Conservation (phyloP, 306 rosid genomes). For the Vigna angularis region DNA sequence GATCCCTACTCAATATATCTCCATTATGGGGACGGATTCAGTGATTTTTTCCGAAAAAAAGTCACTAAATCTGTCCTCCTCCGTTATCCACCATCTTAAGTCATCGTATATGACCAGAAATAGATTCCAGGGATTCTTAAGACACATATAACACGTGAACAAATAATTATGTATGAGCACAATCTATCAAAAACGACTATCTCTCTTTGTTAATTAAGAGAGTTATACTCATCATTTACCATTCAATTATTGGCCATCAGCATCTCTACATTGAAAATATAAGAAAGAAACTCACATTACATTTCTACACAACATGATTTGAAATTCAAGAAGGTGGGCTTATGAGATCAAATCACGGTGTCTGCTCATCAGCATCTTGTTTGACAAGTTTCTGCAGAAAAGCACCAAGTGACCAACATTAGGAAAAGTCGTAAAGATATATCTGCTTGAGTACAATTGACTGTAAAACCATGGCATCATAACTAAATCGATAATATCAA, state of each 20-base stretch:
- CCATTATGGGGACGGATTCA: background rate
- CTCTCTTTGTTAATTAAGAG: slow-evolving; percentile 29
- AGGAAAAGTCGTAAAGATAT: slow-evolving; percentile 12
- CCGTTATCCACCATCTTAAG: slow-evolving; percentile 22
- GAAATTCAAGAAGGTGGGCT: slow-evolving; percentile 23
- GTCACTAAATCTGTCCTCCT: background rate
- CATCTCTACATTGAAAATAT: too few relatives aligned
- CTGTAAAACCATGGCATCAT: background rate
- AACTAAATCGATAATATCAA: slow-evolving; percentile 3
- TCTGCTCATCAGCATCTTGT: slow-evolving; percentile 54
- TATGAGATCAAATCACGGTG: slow-evolving; percentile 44
- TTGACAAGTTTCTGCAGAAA: slow-evolving; percentile 60
- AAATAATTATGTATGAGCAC: slow-evolving; percentile 8
- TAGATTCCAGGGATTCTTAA: slow-evolving; percentile 16
- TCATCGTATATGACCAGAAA: slow-evolving; percentile 14
- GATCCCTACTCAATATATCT: slow-evolving; percentile 23
- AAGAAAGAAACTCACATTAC: slow-evolving; percentile 35
- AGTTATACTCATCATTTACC: slow-evolving; percentile 33
- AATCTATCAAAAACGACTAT: slow-evolving; percentile 21
- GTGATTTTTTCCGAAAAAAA: too few relatives aligned
- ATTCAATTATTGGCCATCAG: slow-evolving; percentile 41
- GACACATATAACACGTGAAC: slow-evolving; percentile 11
- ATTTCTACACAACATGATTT: slow-evolving; percentile 40
- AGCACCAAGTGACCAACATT: background rate
- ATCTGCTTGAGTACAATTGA: slow-evolving; percentile 18